Evolutionary conservation across 164 flowering plant genomes (phyloP).

Genomic region (Macadamia integrifolia): DNA sequence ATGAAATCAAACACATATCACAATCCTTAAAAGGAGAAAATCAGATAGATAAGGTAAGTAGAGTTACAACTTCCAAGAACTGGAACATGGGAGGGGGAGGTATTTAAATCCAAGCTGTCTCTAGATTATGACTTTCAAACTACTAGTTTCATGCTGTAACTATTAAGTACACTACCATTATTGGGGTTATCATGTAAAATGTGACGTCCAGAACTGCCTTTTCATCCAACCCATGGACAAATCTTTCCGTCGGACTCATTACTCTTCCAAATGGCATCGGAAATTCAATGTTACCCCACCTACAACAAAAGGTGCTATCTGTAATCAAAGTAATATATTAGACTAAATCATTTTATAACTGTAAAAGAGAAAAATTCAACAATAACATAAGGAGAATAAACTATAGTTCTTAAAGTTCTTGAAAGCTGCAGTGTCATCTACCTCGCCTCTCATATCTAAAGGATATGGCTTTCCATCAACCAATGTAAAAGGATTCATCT

Average conservation of each 20-base stretch:
- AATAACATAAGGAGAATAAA: not conserved
- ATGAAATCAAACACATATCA: too few species aligned
- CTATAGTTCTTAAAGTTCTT: slow-evolving; percentile 93
- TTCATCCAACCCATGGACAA: slow-evolving; percentile 83
- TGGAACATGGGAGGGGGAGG: too few species aligned
- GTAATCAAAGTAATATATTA: slow-evolving; percentile 1
- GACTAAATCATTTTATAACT: not conserved
- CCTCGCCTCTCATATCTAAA: slow-evolving; percentile 97
- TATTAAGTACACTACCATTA: not conserved
- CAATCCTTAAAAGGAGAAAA: too few species aligned
- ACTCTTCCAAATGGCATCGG: slow-evolving; percentile 96
- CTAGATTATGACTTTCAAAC: not conserved
- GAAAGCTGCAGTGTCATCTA: slow-evolving; percentile 97
- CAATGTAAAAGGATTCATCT: slow-evolving; percentile 96
- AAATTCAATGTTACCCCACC: slow-evolving; percentile 87
- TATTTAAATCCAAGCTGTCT: not conserved
- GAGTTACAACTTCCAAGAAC: too few species aligned
- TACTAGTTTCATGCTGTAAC: not conserved
- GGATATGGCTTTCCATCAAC: slow-evolving; percentile 97
- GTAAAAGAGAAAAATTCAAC: not conserved
- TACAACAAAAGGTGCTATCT: slow-evolving; percentile 15
- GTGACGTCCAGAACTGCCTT: slow-evolving; percentile 39
- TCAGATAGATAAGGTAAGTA: too few species aligned
- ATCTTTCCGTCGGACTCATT: slow-evolving; percentile 80
- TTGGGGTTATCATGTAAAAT: not conserved